phyloP scores from a whole-genome alignment of 768 basidiomycete genomes.

The Saitozyma sp. region DNA sequence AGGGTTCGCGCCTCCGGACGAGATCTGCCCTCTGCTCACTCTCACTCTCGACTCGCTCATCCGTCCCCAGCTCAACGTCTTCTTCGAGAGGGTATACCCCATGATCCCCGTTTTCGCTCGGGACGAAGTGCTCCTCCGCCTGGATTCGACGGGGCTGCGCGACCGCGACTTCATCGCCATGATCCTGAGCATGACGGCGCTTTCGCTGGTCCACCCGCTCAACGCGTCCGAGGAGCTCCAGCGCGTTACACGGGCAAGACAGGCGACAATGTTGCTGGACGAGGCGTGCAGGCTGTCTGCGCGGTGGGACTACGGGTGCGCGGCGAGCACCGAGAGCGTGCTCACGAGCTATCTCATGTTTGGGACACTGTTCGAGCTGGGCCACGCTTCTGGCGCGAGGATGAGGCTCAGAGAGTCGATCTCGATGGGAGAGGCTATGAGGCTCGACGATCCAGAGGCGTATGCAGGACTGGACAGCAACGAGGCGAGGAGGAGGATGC shows the following conservation, averaged over 20 bases:
- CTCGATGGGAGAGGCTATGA: constrained; percentile 27
- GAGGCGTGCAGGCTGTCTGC: constrained; percentile 25
- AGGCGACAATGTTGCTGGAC: constrained; percentile 32
- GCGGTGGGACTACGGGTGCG: constrained; percentile 27
- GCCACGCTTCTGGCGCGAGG: constrained; percentile 26
- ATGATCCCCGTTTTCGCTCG: constrained; percentile 39
- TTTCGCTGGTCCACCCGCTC: constrained; percentile 36
- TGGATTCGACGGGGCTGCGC: constrained; percentile 10
- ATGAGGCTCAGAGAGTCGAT: constrained; percentile 35
- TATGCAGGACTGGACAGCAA: constrained; percentile 16
- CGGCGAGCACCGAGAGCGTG: constrained; percentile 17
- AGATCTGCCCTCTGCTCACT: constrained; percentile 26
- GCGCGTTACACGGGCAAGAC: constrained; percentile 13
- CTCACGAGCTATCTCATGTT: constrained; percentile 38
- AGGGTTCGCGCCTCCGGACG: constrained; percentile 15
- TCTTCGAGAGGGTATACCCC: constrained; percentile 35
- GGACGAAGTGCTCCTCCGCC: constrained; percentile 19
- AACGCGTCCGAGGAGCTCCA: constrained; percentile 19
- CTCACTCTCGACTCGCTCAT: constrained; percentile 32
- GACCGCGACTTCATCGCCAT: constrained; percentile 22
- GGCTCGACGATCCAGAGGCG: constrained; percentile 14
- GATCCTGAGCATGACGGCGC: constrained; percentile 26
- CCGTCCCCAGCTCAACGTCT: constrained; percentile 34
- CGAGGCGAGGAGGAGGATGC: constrained; percentile 25
- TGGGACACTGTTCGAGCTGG: constrained; percentile 38